Evolutionary conservation across 306 rosid genomes (phyloP), one percentile per base, ranked within the genome.

Genomic region (Oemleria cerasiformis): DNA sequence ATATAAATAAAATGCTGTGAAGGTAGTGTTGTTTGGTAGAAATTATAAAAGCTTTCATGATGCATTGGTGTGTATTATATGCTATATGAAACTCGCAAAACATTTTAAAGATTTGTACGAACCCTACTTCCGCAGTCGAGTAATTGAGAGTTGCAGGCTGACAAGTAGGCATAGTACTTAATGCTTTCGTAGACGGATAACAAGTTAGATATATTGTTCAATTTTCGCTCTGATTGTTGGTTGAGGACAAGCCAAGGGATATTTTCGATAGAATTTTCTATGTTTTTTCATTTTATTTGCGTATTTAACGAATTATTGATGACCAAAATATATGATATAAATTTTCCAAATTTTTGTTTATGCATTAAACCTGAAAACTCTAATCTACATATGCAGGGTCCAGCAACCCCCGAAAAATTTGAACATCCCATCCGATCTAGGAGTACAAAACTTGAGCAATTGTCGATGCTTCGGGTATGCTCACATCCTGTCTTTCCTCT

Each of bases 341-440:
- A 40, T 61, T 49, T 8, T 20, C 30, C 42, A 57, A 56, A 42
- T 5, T n/a, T 20, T 16, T 40, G 65, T 16, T 56, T 68, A 5
- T 21, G 51, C 40, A 3, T 60, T 55, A n/a, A 44, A n/a, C 44
- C 19, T 39, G 21, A 51, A 19, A 40, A 54, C 53, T 76, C 23
- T 55, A 20, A 64, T 59, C 11, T 39, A 36, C 25, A 50, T 30
- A 30, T 19, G 40, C 81, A 90, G 98, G 90, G 81, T 80, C 98
- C 97, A 6, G 84, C 85, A 39, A 94, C 98, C 39, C 98, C 98
- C 2, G 97, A 91, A n/a, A 91, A 91, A 66, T 67, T 81, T 65
- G 97, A 91, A 78, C 89, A 84, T 67, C 83, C 80, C 8, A 76
- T 86, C 41, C 83, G 81, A 68, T 73, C 83, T 17, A 87, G 75